Percentiles rank a stretch among this genome's conserved stretches.
phyloP scores from a whole-genome alignment of 2,329 filamentous ascomycete genomes.

The Xylariaceae sp. region DNA sequence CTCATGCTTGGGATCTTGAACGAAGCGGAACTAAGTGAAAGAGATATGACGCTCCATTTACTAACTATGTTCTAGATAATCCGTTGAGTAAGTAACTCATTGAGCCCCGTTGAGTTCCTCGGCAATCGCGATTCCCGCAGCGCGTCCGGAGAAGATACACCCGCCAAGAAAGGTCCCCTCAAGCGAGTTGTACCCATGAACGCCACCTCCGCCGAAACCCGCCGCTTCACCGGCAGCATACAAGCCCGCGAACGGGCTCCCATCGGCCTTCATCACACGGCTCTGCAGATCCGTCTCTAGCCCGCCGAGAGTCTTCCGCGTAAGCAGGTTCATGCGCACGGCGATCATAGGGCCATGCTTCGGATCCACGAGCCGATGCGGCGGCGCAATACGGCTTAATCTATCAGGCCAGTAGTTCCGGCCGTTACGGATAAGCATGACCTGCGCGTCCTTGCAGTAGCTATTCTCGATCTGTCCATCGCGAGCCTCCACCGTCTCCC shows the following conservation, averaged over 20 bases:
- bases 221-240: slow-evolving; percentile 59
- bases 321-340: slow-evolving; percentile 57
- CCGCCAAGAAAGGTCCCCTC: slow-evolving; percentile 61
- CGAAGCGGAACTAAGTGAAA: too few relatives aligned
- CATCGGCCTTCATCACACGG: slow-evolving; percentile 49
- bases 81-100: neutral
- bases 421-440: slow-evolving; percentile 57
- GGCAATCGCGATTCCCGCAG: slow-evolving; percentile 52
- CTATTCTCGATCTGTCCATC: slow-evolving; percentile 54
- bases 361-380: slow-evolving; percentile 51
- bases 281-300: slow-evolving; percentile 56
- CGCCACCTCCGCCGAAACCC: slow-evolving; percentile 58
- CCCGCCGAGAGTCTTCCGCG: slow-evolving; percentile 57
- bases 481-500: slow-evolving; percentile 47
- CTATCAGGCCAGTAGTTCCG: slow-evolving; percentile 53
- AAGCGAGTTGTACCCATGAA: slow-evolving; percentile 59
- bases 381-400: slow-evolving; percentile 47
- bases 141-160: slow-evolving; percentile 59
- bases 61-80: neutral
- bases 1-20: too few relatives aligned
- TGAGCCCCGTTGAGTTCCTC: slow-evolving; percentile 38
- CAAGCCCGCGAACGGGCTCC: slow-evolving; percentile 48
- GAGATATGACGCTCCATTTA: too few relatives aligned
- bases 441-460: slow-evolving; percentile 58
- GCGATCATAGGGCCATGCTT: slow-evolving; percentile 57